phyloP scores from a whole-genome alignment of 805 yeast genomes.

The Candida maltosa region DNA sequence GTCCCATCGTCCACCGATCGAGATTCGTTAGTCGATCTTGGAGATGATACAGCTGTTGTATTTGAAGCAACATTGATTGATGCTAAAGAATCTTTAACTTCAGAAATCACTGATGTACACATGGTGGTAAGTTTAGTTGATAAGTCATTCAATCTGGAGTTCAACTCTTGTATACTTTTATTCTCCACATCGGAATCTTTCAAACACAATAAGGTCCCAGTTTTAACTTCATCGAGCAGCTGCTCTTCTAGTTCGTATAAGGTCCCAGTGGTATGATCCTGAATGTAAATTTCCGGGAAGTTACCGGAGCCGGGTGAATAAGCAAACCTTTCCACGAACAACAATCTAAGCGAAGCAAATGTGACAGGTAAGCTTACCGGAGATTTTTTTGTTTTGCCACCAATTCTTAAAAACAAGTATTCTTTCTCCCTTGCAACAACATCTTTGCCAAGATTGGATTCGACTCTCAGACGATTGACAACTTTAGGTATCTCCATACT shows the following conservation, averaged over 20 bases:
- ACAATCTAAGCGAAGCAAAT: conserved; percentile 54
- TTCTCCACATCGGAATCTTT: conserved; percentile 40
- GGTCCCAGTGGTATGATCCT: conserved; percentile 55
- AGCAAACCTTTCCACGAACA: conserved; percentile 85
- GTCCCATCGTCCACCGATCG: no score
- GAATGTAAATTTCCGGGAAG: conserved; percentile 78
- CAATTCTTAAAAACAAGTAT: conserved; percentile 48
- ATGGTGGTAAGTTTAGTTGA: conserved; percentile 15
- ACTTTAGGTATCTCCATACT: neutral
- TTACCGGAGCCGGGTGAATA: conserved; percentile 68
- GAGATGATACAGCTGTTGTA: neutral
- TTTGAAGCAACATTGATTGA: conserved; percentile 15
- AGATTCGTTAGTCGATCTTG: conserved; percentile 1
- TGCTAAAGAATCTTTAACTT: conserved; percentile 16
- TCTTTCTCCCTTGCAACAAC: neutral
- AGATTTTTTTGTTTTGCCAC: conserved; percentile 55
- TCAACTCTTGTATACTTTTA: conserved; percentile 16
- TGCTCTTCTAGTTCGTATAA: conserved; percentile 80
- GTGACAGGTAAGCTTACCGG: conserved; percentile 43
- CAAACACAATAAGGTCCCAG: conserved; percentile 59
- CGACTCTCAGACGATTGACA: conserved; percentile 7
- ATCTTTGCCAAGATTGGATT: no score
- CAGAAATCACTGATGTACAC: conserved; percentile 11
- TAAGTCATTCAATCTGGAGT: conserved; percentile 15
- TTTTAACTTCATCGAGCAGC: conserved; percentile 52